These are phyloP conservation scores for Cladosporium sp. DNA, from an alignment of 2,329 filamentous ascomycete species.

Conservation along the genomic window DNA sequence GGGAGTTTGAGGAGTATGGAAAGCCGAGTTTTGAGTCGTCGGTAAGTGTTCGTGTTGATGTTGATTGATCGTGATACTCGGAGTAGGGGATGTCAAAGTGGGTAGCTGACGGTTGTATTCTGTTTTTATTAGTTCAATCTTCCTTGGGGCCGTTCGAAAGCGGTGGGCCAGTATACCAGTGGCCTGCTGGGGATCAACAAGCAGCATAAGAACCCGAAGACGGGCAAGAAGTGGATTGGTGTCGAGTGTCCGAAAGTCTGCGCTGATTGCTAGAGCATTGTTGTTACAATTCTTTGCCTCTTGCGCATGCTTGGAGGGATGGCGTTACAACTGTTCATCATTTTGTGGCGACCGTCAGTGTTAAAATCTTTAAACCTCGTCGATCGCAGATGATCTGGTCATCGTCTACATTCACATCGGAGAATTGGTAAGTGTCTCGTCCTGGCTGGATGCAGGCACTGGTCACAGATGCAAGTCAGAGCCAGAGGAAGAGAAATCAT, in stretches of 20 bases:
- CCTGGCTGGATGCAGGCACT: no score
- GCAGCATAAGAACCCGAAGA: background rate
- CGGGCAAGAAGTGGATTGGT: background rate
- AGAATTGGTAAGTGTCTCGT: no score
- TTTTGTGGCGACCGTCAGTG: no score
- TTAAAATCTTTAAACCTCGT: no score
- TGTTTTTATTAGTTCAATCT: background rate
- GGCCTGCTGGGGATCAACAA: background rate
- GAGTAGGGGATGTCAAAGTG: background rate
- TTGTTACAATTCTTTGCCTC: no score
- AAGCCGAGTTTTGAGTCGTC: background rate
- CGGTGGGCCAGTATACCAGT: background rate
- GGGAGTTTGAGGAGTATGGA: background rate
- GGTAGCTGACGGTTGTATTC: background rate
- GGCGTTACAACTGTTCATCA: no score
- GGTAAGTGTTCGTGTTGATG: background rate
- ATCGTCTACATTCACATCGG: no score
- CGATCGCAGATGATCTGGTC: no score
- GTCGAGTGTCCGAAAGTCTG: background rate
- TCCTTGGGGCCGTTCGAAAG: background rate
- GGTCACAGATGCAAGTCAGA: no score
- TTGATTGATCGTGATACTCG: background rate
- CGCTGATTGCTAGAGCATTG: background rate
- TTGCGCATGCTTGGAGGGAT: no score
- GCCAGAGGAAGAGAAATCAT: no score